Evolutionary conservation across 1,284 basidiomycete species (phyloP).

Genomic region (Leccinum variabile): DNA sequence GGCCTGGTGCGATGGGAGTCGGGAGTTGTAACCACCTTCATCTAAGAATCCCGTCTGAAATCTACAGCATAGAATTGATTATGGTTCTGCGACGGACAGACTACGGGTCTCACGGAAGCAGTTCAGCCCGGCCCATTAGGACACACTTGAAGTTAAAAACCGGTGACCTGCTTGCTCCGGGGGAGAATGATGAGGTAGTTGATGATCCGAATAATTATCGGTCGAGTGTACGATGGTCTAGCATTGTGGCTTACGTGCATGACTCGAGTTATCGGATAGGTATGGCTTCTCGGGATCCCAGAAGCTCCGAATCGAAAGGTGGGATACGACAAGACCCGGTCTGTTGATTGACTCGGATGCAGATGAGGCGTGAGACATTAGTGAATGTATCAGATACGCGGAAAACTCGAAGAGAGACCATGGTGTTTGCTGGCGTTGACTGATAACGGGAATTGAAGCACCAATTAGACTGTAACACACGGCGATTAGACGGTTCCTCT

Average conservation of each 20-base stretch:
- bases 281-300: constrained; percentile 58
- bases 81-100: constrained; percentile 85
- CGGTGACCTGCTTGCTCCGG: constrained; percentile 78
- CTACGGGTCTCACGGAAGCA: constrained; percentile 82
- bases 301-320: constrained; percentile 65
- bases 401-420: constrained; percentile 73
- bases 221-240: constrained; percentile 69
- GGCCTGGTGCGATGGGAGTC: constrained; percentile 56
- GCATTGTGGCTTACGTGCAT: constrained; percentile 83
- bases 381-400: constrained; percentile 82
- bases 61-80: background rate
- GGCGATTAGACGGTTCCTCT: constrained; percentile 73
- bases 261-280: constrained; percentile 51
- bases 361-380: constrained; percentile 95
- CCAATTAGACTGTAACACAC: constrained; percentile 91
- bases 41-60: constrained; percentile 7
- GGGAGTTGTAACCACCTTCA: background rate
- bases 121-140: constrained; percentile 70
- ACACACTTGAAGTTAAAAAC: constrained; percentile 99
- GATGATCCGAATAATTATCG: constrained; percentile 80
- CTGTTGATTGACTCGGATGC: constrained; percentile 85
- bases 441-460: constrained; percentile 68
- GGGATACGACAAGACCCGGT: constrained; percentile 69
- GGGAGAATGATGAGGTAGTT: constrained; percentile 87
- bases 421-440: constrained; percentile 56